Evolutionary conservation across 768 basidiomycete genomes (phyloP).

Genomic region (Mycena maculata): DNA sequence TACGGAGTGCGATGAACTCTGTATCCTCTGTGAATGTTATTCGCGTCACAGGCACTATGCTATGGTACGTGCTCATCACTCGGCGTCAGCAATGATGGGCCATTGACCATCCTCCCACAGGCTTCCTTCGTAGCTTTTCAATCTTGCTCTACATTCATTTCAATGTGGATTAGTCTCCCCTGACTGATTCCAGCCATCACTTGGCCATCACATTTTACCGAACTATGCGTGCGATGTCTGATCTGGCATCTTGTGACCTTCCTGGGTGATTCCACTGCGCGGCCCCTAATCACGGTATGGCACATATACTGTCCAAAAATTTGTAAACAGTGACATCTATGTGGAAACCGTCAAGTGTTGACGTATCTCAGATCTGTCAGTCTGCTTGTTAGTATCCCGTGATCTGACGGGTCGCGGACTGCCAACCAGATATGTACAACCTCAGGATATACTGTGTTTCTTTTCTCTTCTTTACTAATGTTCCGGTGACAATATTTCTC

Average conservation of each 20-base stretch:
- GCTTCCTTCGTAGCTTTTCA: slow-evolving; percentile 12
- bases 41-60: background rate
- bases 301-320: too few relatives aligned
- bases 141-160: background rate
- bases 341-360: too few relatives aligned
- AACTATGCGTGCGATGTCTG: background rate
- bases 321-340: too few relatives aligned
- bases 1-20: background rate
- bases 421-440: too few relatives aligned
- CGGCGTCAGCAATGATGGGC: too few relatives aligned
- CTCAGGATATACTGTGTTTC: too few relatives aligned
- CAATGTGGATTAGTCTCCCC: too few relatives aligned
- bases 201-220: slow-evolving; percentile 9
- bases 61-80: background rate
- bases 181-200: background rate
- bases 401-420: too few relatives aligned
- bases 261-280: background rate
- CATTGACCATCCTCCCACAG: too few relatives aligned
- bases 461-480: slow-evolving; percentile 1
- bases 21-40: background rate
- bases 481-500: slow-evolving; percentile 1
- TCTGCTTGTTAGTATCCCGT: too few relatives aligned
- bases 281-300: slow-evolving; percentile 5
- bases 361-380: too few relatives aligned
- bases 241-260: background rate